phyloP scores from a whole-genome alignment of 2,329 filamentous ascomycete genomes.

The Microcyclosporella mali region DNA sequence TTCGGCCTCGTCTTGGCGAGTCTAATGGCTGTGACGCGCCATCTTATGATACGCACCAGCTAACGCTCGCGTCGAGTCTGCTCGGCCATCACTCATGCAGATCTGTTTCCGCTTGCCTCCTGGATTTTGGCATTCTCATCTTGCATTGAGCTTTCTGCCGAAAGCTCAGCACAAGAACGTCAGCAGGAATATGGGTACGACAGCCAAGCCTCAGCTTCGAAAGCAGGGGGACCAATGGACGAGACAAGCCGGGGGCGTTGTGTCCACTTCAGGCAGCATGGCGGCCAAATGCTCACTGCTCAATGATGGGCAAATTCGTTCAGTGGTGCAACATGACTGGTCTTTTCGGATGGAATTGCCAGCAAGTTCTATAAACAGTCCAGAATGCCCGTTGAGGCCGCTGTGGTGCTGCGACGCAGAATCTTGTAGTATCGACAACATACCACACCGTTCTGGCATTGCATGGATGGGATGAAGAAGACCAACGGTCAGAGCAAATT shows the following conservation, averaged over 20 bases:
- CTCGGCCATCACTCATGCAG: too few relatives aligned
- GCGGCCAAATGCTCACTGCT: slow-evolving; percentile 35
- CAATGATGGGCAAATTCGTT: slow-evolving; percentile 38
- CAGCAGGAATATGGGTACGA: slow-evolving; percentile 26
- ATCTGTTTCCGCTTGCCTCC: slow-evolving; percentile 39
- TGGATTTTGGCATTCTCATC: slow-evolving; percentile 35
- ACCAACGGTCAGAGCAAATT: slow-evolving; percentile 24
- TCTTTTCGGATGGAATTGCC: slow-evolving; percentile 25
- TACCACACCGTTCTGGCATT: slow-evolving; percentile 33
- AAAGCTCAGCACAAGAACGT: slow-evolving; percentile 23
- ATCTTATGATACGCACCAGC: slow-evolving; percentile 28
- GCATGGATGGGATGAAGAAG: slow-evolving; percentile 34
- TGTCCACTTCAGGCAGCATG: slow-evolving; percentile 22
- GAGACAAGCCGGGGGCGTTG: slow-evolving; percentile 31
- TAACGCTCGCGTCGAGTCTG: too few relatives aligned
- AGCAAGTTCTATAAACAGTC: slow-evolving; percentile 33
- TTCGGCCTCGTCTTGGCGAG: too few relatives aligned
- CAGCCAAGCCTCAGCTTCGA: slow-evolving; percentile 23
- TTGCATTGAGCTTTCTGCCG: slow-evolving; percentile 28
- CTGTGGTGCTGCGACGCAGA: slow-evolving; percentile 31
- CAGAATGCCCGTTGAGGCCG: slow-evolving; percentile 38
- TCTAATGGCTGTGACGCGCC: too few relatives aligned
- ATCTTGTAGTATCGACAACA: slow-evolving; percentile 30
- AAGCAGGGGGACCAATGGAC: slow-evolving; percentile 35
- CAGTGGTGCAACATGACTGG: slow-evolving; percentile 35